These are phyloP conservation scores for Dipsacomyces acuminosporus DNA, from an alignment of 371 early-diverging fungal species.

Conservation along the genomic window DNA sequence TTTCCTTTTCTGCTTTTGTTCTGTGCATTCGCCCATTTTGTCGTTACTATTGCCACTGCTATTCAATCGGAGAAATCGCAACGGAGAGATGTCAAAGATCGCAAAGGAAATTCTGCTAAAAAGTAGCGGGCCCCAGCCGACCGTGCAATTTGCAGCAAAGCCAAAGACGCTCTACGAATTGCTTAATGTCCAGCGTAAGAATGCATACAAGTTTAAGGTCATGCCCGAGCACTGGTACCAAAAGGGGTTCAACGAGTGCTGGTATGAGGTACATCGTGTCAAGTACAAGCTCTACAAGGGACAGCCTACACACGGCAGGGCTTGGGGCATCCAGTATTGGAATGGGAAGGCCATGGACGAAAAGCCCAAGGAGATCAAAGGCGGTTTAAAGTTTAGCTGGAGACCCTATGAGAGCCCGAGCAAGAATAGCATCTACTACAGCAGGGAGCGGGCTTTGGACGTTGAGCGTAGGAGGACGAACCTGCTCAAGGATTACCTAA, in stretches of 20 bases:
- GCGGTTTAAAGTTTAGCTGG: slow-evolving; percentile 39
- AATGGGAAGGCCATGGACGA: slow-evolving; percentile 15
- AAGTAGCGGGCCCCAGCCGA: slow-evolving; percentile 9
- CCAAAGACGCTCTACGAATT: slow-evolving; percentile 40
- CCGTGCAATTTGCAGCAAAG: slow-evolving; percentile 11
- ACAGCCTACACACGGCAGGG: slow-evolving; percentile 39
- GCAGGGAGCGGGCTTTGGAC: slow-evolving; percentile 4
- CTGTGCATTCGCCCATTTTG: too few relatives aligned
- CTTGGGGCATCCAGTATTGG: slow-evolving; percentile 36
- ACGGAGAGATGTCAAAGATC: slow-evolving; percentile 20
- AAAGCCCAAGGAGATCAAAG: slow-evolving; percentile 22
- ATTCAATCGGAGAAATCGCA: too few relatives aligned
- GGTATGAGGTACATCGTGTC: slow-evolving; percentile 21
- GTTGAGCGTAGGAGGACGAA: slow-evolving; percentile 22
- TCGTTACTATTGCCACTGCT: too few relatives aligned
- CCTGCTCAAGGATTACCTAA: slow-evolving; percentile 8
- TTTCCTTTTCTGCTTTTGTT: too few relatives aligned
- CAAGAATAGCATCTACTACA: slow-evolving; percentile 20
- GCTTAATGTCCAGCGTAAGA: slow-evolving; percentile 26
- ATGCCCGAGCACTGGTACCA: slow-evolving; percentile 32
- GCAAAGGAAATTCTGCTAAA: slow-evolving; percentile 23
- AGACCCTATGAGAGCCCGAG: slow-evolving; percentile 24
- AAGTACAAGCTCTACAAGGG: slow-evolving; percentile 27
- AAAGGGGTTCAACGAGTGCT: slow-evolving; percentile 35
- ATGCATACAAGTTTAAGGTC: slow-evolving; percentile 21